These are phyloP conservation scores for Cenchrus purpureus DNA, from an alignment of 176 grass and related monocot genomes.

Conservation along the genomic window DNA sequence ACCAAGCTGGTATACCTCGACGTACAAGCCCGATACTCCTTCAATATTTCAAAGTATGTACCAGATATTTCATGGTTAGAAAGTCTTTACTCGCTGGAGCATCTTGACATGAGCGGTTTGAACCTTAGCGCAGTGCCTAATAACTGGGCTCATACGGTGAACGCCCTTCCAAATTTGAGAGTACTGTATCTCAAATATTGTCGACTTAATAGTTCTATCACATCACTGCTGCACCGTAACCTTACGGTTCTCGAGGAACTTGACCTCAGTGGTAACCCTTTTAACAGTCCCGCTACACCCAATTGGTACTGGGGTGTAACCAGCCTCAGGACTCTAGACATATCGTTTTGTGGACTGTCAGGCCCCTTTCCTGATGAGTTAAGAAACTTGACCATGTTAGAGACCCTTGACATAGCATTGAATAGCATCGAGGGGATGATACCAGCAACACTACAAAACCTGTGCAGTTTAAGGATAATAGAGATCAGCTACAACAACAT, in stretches of 20 bases:
- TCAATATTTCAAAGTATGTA: neutral
- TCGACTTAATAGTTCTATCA: neutral
- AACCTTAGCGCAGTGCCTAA: neutral
- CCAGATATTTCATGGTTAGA: neutral
- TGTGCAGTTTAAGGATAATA: neutral
- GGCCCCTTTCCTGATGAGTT: too few species aligned
- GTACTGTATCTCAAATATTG: neutral
- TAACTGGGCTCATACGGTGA: neutral
- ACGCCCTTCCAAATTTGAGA: neutral
- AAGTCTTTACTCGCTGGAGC: neutral
- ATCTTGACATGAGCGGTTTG: neutral
- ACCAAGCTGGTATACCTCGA: neutral
- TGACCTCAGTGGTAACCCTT: neutral
- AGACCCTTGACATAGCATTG: too few species aligned
- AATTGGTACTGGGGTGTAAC: neutral
- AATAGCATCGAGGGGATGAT: too few species aligned
- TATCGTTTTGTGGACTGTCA: too few species aligned
- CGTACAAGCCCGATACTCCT: neutral
- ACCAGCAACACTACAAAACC: too few species aligned
- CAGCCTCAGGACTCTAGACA: neutral
- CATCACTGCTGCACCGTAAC: neutral
- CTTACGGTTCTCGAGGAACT: slow-evolving; percentile 1
- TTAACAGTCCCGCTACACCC: neutral
- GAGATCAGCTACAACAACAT: rapidly evolving
- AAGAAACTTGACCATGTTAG: too few species aligned